Evolutionary conservation across 441 rosid species (phyloP).

Genomic region (Corymbia citriodora): DNA sequence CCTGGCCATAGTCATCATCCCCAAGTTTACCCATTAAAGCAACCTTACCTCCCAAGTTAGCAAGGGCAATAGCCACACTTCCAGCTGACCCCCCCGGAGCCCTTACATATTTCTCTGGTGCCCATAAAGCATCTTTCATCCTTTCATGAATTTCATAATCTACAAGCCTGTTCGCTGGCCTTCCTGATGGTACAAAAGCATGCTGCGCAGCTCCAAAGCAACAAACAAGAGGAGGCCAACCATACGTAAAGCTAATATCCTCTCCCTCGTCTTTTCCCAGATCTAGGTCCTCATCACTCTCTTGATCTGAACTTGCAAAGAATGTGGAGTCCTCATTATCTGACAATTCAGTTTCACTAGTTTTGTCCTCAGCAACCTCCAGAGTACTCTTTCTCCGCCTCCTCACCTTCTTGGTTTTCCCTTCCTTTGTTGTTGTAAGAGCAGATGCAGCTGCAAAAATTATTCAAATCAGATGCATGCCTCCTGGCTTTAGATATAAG

Average conservation of each 20-base stretch:
- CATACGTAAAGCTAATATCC: conserved; percentile 64
- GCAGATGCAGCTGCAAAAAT: conserved; percentile 29
- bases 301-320: conserved; percentile 31
- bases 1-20: conserved; percentile 73
- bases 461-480: not conserved
- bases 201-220: conserved; percentile 92
- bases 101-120: conserved; percentile 62
- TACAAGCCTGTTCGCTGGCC: conserved; percentile 77
- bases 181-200: conserved; percentile 87
- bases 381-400: conserved; percentile 40
- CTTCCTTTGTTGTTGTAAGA: conserved; percentile 37
- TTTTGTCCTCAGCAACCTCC: conserved; percentile 26
- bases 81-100: conserved; percentile 93
- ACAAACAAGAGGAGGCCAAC: conserved; percentile 97
- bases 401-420: conserved; percentile 42
- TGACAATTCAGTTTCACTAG: conserved; percentile 38
- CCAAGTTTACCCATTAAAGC: conserved; percentile 98
- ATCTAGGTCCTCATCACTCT: conserved; percentile 57
- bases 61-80: conserved; percentile 83
- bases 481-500: not conserved
- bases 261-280: conserved; percentile 50
- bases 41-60: conserved; percentile 81
- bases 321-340: conserved; percentile 33
- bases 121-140: conserved; percentile 61
- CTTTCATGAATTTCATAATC: conserved; percentile 67